Conservation (phyloP, 2,329 filamentous ascomycete genomes). For the Apiospora malaysiana region DNA sequence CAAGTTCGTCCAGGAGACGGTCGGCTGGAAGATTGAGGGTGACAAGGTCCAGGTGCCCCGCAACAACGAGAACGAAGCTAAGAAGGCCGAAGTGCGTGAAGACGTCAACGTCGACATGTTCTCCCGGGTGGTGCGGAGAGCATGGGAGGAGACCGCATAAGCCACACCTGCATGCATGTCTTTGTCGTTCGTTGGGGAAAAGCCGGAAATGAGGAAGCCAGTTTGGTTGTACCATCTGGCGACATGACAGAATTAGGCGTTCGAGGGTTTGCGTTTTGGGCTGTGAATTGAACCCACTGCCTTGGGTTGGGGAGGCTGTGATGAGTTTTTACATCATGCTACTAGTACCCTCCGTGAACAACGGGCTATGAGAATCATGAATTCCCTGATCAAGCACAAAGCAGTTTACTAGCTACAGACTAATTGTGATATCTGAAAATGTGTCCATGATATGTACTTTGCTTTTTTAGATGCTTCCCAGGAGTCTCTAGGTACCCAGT, state of each 20-base stretch:
- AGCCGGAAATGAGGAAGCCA: constrained; percentile 13
- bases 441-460: neutral
- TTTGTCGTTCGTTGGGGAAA: neutral
- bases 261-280: constrained; percentile 22
- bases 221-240: constrained; percentile 13
- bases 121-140: constrained; percentile 77
- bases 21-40: constrained; percentile 81
- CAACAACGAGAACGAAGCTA: constrained; percentile 97
- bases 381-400: constrained; percentile 15
- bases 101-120: constrained; percentile 93
- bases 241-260: constrained; percentile 19
- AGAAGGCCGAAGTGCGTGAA: constrained; percentile 93
- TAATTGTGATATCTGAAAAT: neutral
- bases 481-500: too few relatives aligned
- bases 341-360: constrained; percentile 10
- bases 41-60: constrained; percentile 77
- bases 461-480: neutral
- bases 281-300: constrained; percentile 16
- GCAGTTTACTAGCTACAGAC: neutral
- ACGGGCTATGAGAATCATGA: constrained; percentile 19
- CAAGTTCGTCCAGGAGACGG: constrained; percentile 85
- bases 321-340: constrained; percentile 15
- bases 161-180: too few relatives aligned
- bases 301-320: constrained; percentile 9
- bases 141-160: constrained; percentile 81